Conservation (phyloP, 2,329 filamentous ascomycete species). For the Aspergillus texensis region DNA sequence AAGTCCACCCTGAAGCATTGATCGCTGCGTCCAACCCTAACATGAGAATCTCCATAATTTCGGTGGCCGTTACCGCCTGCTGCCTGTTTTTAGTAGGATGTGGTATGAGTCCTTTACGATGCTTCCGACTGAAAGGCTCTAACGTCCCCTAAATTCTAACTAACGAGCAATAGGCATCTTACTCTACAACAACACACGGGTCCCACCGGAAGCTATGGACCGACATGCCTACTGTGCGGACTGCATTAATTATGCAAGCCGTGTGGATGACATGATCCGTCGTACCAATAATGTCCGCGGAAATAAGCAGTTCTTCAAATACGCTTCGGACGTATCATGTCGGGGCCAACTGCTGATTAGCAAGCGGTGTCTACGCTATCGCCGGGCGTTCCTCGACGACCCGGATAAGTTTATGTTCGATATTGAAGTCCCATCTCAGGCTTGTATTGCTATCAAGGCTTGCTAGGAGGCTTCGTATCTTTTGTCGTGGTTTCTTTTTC, state of each 20-base stretch:
- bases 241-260: slow-evolving; percentile 19
- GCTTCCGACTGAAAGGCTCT: background rate
- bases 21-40: background rate
- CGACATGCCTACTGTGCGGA: slow-evolving; percentile 17
- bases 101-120: background rate
- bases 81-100: background rate
- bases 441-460: slow-evolving; percentile 13
- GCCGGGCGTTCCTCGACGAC: slow-evolving; percentile 15
- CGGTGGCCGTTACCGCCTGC: background rate
- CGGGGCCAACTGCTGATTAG: slow-evolving; percentile 11
- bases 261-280: slow-evolving; percentile 16
- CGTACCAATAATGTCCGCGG: slow-evolving; percentile 3
- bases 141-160: background rate
- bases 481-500: background rate
- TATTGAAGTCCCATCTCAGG: slow-evolving; percentile 16
- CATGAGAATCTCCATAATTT: background rate
- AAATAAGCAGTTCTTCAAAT: slow-evolving; percentile 19
- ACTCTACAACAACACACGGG: background rate
- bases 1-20: background rate
- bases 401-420: slow-evolving; percentile 13
- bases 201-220: slow-evolving; percentile 1
- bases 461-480: background rate
- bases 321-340: slow-evolving; percentile 19
- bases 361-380: slow-evolving; percentile 18
- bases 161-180: background rate